Percentiles rank a stretch among this genome's conserved stretches.
Evolutionary conservation across 1,284 basidiomycete genomes (phyloP).

Genomic region (Heimioporus retisporus): DNA sequence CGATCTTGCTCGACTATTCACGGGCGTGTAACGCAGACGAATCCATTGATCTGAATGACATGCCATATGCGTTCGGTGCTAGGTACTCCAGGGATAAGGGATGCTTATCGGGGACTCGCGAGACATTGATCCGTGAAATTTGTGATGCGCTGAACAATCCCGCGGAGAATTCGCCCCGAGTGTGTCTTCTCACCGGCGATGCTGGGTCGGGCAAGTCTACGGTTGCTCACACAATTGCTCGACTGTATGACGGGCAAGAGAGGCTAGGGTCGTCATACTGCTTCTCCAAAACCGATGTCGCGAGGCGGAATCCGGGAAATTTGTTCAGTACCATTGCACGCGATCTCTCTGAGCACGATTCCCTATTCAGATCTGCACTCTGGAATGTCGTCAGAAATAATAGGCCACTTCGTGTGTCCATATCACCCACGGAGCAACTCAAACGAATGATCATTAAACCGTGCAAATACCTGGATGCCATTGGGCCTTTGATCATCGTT

Average conservation of each 20-base stretch:
- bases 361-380: neutral
- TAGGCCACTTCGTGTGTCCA: neutral
- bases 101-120: slow-evolving; percentile 8
- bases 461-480: neutral
- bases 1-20: neutral
- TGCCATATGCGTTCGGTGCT: neutral
- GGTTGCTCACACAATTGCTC: slow-evolving; percentile 11
- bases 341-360: neutral
- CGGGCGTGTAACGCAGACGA: neutral
- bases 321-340: neutral
- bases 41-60: neutral
- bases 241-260: neutral
- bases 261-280: neutral
- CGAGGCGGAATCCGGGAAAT: slow-evolving; percentile 4
- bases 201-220: slow-evolving; percentile 1
- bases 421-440: slow-evolving; percentile 1
- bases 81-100: slow-evolving; percentile 4
- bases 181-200: neutral
- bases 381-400: neutral
- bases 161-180: slow-evolving; percentile 1
- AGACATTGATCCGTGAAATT: neutral
- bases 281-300: neutral
- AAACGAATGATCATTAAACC: slow-evolving; percentile 2
- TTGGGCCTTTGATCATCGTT: slow-evolving; percentile 6
- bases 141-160: slow-evolving; percentile 6